These are phyloP conservation scores for Aspergillus clavatus DNA, from an alignment of 2,329 filamentous ascomycete species.

Conservation along the genomic window DNA sequence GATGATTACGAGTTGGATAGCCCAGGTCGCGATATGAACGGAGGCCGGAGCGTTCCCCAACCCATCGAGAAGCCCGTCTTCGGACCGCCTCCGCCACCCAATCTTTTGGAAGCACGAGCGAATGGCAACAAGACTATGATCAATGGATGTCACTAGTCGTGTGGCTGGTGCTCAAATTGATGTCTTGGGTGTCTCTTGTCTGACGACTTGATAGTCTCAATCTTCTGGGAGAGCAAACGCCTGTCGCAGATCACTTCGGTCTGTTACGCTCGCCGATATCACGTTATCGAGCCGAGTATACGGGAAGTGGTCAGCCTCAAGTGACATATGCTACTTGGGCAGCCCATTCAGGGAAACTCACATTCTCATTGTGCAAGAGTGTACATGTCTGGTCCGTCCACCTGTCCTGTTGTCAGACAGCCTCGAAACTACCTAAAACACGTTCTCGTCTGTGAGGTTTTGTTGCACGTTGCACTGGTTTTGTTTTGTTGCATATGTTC, in stretches of 20 bases:
- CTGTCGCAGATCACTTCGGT: too few species aligned
- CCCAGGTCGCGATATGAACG: slow-evolving; percentile 22
- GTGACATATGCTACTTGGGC: too few species aligned
- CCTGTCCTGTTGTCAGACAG: not conserved
- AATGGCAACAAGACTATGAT: slow-evolving; percentile 42
- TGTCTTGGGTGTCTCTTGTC: not conserved
- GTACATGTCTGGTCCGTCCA: not conserved
- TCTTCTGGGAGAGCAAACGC: too few species aligned
- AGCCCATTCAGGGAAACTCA: too few species aligned
- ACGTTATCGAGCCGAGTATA: too few species aligned
- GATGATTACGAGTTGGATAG: slow-evolving; percentile 48
- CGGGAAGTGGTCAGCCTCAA: not conserved
- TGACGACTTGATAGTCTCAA: not conserved
- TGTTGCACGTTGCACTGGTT: slow-evolving; percentile 8
- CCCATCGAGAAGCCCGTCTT: slow-evolving; percentile 41
- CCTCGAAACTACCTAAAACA: not conserved
- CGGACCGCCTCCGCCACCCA: slow-evolving; percentile 49
- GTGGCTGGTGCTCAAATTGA: not conserved
- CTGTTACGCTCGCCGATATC: too few species aligned
- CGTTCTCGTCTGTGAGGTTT: not conserved
- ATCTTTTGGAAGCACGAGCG: slow-evolving; percentile 43
- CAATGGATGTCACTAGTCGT: slow-evolving; percentile 37
- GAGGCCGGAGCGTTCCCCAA: slow-evolving; percentile 22
- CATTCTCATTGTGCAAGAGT: too few species aligned
- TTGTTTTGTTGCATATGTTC: slow-evolving; percentile 14